phyloP scores from a whole-genome alignment of 352 stramenopile genomes.

The Phytophthora pistaciae region DNA sequence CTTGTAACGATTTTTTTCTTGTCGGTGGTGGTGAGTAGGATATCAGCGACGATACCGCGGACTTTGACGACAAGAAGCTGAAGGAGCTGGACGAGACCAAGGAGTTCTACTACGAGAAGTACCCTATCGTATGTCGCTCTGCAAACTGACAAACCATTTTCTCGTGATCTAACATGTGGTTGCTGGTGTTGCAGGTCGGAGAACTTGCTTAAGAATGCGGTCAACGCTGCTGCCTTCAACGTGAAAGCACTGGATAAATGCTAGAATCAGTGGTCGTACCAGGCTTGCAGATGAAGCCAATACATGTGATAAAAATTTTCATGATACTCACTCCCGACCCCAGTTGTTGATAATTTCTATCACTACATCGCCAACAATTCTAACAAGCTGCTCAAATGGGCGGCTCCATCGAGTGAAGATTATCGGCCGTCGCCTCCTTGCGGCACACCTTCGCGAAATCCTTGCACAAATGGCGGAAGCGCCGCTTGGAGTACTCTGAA shows the following conservation, averaged over 20 bases:
- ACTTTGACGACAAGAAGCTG: conserved; percentile 70
- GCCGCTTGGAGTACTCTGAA: conserved; percentile 60
- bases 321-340: conserved; percentile 3
- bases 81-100: conserved; percentile 76
- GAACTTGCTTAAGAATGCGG: conserved; percentile 41
- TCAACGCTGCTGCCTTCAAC: conserved; percentile 8
- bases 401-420: conserved; percentile 62
- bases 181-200: conserved; percentile 47
- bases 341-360: conserved; percentile 9
- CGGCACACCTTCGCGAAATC: conserved; percentile 84
- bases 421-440: conserved; percentile 68
- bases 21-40: conserved; percentile 43
- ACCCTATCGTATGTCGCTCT: conserved; percentile 74
- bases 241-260: conserved; percentile 9
- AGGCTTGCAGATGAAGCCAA: neutral
- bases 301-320: conserved; percentile 25
- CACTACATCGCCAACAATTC: conserved; percentile 6
- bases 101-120: conserved; percentile 87
- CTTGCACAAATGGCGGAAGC: conserved; percentile 65
- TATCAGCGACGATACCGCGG: conserved; percentile 74
- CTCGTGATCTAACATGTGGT: neutral
- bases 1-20: conserved; percentile 1
- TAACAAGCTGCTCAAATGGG: conserved; percentile 21
- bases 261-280: conserved; percentile 10
- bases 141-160: neutral